These are phyloP conservation scores for Salix koriyanagi DNA, from an alignment of 345 rosid genomes.

Conservation along the genomic window DNA sequence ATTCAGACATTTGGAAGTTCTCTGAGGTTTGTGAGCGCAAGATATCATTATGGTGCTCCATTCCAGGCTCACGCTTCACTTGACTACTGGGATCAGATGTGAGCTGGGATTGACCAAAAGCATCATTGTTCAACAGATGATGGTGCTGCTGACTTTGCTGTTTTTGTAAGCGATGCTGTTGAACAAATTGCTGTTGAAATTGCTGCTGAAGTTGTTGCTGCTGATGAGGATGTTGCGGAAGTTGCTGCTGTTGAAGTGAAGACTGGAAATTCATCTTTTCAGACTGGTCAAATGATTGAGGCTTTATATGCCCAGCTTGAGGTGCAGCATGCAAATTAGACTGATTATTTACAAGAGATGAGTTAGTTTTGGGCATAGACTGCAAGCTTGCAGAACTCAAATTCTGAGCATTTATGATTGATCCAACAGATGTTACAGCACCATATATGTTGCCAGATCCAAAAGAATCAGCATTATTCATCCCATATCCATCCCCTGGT, in stretches of 20 bases:
- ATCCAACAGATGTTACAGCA: constrained; percentile 47
- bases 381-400: constrained; percentile 1
- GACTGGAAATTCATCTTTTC: constrained; percentile 55
- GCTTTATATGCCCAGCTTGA: constrained; percentile 39
- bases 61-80: constrained; percentile 64
- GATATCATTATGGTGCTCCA: constrained; percentile 45
- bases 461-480: constrained; percentile 48
- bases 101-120: constrained; percentile 54
- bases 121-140: constrained; percentile 41
- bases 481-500: constrained; percentile 73
- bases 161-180: constrained; percentile 50
- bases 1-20: constrained; percentile 52
- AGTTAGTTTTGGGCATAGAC: constrained; percentile 51
- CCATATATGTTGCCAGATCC: constrained; percentile 61
- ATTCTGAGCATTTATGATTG: constrained; percentile 39
- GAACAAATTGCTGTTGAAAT: constrained; percentile 54
- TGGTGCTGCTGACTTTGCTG: constrained; percentile 65
- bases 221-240: constrained; percentile 48
- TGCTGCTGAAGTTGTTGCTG: constrained; percentile 65
- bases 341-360: constrained; percentile 47
- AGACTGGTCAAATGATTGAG: constrained; percentile 41
- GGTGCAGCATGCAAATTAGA: constrained; percentile 45
- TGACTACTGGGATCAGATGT: constrained; percentile 46
- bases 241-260: constrained; percentile 40
- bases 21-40: constrained; percentile 56